These are phyloP conservation scores for Candida ficus DNA, from an alignment of 805 yeast genomes.

Conservation along the genomic window DNA sequence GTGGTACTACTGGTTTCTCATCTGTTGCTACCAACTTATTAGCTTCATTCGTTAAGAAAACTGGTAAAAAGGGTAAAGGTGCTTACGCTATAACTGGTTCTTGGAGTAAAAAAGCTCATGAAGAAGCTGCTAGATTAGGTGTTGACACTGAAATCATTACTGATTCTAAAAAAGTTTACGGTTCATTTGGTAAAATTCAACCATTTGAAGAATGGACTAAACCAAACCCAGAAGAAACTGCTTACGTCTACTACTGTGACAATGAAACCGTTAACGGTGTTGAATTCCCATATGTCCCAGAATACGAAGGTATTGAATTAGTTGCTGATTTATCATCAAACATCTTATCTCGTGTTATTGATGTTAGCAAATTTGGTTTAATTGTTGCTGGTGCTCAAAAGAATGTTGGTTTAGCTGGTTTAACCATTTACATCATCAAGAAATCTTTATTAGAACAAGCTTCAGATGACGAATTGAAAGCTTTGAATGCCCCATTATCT, in stretches of 20 bases:
- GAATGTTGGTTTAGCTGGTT: slow-evolving; percentile 95
- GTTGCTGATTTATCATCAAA: slow-evolving; percentile 96
- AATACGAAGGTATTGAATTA: slow-evolving; percentile 64
- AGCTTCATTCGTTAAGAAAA: slow-evolving; percentile 66
- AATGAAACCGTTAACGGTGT: slow-evolving; percentile 97
- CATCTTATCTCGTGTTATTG: slow-evolving; percentile 75
- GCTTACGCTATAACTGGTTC: slow-evolving; percentile 89
- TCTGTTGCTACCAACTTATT: slow-evolving; percentile 77
- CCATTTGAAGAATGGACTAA: slow-evolving; percentile 57
- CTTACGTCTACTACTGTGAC: slow-evolving; percentile 88
- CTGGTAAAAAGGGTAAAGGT: slow-evolving; percentile 72
- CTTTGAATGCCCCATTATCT: slow-evolving; percentile 63
- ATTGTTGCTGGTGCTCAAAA: slow-evolving; percentile 98
- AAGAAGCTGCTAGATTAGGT: slow-evolving; percentile 85
- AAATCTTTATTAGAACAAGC: slow-evolving; percentile 70
- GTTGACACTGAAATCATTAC: slow-evolving; percentile 64
- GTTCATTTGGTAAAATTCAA: slow-evolving; percentile 67
- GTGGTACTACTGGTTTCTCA: slow-evolving; percentile 95
- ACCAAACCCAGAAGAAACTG: slow-evolving; percentile 54
- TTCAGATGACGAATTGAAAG: slow-evolving; percentile 52
- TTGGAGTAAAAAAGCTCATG: slow-evolving; percentile 87
- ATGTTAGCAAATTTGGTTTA: slow-evolving; percentile 79
- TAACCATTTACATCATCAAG: slow-evolving; percentile 86
- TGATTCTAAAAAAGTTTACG: slow-evolving; percentile 51
- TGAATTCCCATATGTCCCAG: slow-evolving; percentile 53